Base-by-base conservation (phyloP, 1,284 basidiomycete species). In the Hemileia vastatrix region DNA sequence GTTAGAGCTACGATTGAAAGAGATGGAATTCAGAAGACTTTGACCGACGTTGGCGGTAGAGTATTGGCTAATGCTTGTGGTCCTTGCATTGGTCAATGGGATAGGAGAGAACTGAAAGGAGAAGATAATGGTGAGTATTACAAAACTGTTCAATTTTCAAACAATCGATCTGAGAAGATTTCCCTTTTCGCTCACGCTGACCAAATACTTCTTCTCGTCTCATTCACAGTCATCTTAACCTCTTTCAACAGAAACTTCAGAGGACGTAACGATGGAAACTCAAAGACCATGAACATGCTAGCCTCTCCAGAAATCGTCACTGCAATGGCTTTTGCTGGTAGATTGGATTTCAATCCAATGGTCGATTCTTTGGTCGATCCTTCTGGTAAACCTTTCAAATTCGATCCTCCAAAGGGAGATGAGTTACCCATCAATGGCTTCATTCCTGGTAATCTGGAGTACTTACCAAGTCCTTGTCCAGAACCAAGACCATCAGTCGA, bases 171-270 rank as follows among this genome's bases (percentile, higher is more conserved):
- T 53, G 6, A 45, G 6, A 49, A 51, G 13, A 49, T 56, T 48
- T 64, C 4, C 49, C 19, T 19, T 51, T 50, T 55, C 23, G 57
- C 52, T 3, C 27, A 23, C 15, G 4, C 24, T 40, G n/a, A 45
- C 24, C 24, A 13, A 13, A 1, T 18, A 27, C 48, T 24, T 27
- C 11, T 40, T 24, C 11, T 63, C 18, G 24, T 31, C 9, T n/a
- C n/a, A n/a, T n/a, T n/a, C n/a, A n/a, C 57, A 91, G 90, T 92
- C 24, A 98, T 98, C 70, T 78, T 98, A 57, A 96, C 94, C 4
- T 95, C 91, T 45, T 98, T 97, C 81, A 98, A 98, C 79, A 84
- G 91, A 44, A 89, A 97, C 80, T 97, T 98, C 82, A 92, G 90
- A 77, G 92, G 90, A 1, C 84, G 95, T 68, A 98, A 98, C 76